Base-by-base conservation (phyloP, 208 protist genomes). In the Phytomonas sp. region DNA sequence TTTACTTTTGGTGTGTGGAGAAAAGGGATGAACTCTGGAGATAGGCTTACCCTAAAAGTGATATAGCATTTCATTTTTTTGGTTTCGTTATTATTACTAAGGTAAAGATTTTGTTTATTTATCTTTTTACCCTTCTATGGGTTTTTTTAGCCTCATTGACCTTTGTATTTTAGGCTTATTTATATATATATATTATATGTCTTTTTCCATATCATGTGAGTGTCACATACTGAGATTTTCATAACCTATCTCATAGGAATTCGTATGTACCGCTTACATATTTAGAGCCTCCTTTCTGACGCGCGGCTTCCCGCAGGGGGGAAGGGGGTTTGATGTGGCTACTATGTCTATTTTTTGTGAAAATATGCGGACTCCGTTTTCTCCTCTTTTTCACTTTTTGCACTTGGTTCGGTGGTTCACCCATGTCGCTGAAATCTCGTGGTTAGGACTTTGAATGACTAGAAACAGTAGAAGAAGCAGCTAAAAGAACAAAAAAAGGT, bases 371-470 rank as follows among this genome's bases (percentile, higher is more conserved):
- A 28, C 53, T 15, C 29, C 29, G 37, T 4, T 67, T 30, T 15
- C 20, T 77, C 73, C 69, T 61, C 56, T 13, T 71, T 17, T 75
- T 29, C 67, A 72, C 62, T 62, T 73, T 68, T 62, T 29, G 8
- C 32, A 60, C 43, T 63, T 34, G 23, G n/a, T 66, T 29, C 26
- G 30, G 56, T 71, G 13, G 60, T 71, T 61, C n/a, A n/a, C n/a
- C 61, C 26, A 20, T 28, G 40, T 51, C 13, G 7, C 2, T 51
- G 40, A 4, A 51, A 15, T 17, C 13, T 15, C 13, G 40, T 15
- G 40, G 40, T 4, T 51, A 15, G 1, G 13, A 51, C 40, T 40
- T 40, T 51, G 40, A 17, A 17, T 51, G 40, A 23, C 2, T 34
- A 59, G 17, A 59, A 23, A 59, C 17, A 59, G 51, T n/a, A 59